Evolutionary conservation across 2,329 filamentous ascomycete species (phyloP), one percentile per base, ranked within the genome.

Genomic region (Fusarium odoratissimum): DNA sequence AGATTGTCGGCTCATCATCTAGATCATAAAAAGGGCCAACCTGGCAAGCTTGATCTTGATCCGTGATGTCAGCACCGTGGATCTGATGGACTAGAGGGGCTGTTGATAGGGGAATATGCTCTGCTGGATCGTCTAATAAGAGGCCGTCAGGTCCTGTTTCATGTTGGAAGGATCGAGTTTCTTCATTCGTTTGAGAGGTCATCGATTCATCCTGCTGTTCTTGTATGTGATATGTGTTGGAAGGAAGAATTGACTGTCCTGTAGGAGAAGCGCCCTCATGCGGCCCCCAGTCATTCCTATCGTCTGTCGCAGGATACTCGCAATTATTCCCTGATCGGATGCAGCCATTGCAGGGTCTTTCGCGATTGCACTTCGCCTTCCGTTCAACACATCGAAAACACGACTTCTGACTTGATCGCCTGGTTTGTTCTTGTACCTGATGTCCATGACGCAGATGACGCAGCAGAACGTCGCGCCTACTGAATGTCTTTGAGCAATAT

Each of bases 351-450:
- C 59, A 61, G 13, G 59, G 59, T 6, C 30, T 61, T 45, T 30
- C n/a, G 16, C 51, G 59, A 21, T 58, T 40, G 0, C 59, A 61
- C 13, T 45, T 61, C 13, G 19, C 8, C 17, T 61, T 61, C 21
- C 54, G 42, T 0, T 57, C 38, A 4, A 61, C 59, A 3, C 59
- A 61, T 61, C 59, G 59, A 45, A 38, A 61, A 23, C 59, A 61
- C 3, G 59, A 61, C 59, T 44, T 61, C 2, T 61, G 59, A 17
- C n/a, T 44, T 10, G 59, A 61, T 16, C 51, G 40, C 2, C 41
- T 45, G 0, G 23, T 13, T 13, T 37, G 38, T 25, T 42, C 59
- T 21, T 61, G 54, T 0, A 58, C 25, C 5, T 44, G 59, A 21
- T 61, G 59, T 1, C 49, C 38, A 21, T 55, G 52, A 0, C 59